A percentile compares a stretch with the other conserved stretches of the same genome.
Evolutionary conservation across 2,329 filamentous ascomycete species (phyloP).

Genomic region (Westerdykella ornata): DNA sequence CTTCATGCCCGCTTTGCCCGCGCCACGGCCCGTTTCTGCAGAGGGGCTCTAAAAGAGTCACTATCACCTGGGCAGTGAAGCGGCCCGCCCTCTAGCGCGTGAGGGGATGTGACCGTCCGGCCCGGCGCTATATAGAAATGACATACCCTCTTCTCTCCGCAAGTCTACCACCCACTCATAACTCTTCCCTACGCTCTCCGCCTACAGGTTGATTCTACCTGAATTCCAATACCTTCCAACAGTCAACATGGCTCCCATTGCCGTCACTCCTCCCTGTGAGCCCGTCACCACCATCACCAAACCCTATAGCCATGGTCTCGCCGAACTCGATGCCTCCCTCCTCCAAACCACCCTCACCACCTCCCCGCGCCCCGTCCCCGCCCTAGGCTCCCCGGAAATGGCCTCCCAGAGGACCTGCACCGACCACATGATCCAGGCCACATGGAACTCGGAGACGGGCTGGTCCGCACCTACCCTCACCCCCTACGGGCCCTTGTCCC

Average conservation of each 20-base stretch:
- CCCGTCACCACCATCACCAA: constrained; percentile 15
- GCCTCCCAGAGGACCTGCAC: constrained; percentile 49
- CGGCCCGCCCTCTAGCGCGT: too few species aligned
- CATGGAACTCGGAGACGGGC: constrained; percentile 59
- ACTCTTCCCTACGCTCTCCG: background rate
- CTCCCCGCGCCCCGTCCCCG: constrained; percentile 39
- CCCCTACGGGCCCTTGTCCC: constrained; percentile 68
- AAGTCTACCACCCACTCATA: too few species aligned
- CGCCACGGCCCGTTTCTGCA: too few species aligned
- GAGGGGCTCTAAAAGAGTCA: too few species aligned
- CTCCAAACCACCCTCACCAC: constrained; percentile 39
- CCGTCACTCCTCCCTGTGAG: constrained; percentile 24
- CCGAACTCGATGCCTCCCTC: constrained; percentile 41
- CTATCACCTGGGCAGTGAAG: too few species aligned
- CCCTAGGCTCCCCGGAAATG: constrained; percentile 36
- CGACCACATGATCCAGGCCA: constrained; percentile 80
- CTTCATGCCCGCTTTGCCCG: too few species aligned
- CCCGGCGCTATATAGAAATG: too few species aligned
- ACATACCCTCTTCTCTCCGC: too few species aligned
- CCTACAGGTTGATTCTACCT: background rate
- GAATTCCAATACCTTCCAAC: background rate
- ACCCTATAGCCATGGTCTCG: constrained; percentile 21
- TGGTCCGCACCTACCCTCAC: constrained; percentile 69
- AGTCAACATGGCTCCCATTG: constrained; percentile 27
- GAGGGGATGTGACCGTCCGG: too few species aligned